Evolutionary conservation across 2,329 filamentous ascomycete species (phyloP), one percentile per base, ranked within the genome.

Genomic region (Harringtonia lauricola): DNA sequence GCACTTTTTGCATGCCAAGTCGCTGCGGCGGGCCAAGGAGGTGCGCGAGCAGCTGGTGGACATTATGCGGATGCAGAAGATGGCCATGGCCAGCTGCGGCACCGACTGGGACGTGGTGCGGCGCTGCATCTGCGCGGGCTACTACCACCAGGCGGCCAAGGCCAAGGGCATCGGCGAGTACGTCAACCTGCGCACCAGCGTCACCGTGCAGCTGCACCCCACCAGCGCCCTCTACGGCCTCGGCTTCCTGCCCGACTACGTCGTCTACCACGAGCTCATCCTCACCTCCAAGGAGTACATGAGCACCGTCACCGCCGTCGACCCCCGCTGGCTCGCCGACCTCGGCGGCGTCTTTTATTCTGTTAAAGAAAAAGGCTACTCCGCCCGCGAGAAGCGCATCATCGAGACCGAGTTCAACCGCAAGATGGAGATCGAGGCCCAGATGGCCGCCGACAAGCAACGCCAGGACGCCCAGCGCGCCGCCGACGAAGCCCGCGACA

Each of bases 201-300:
- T 98, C 3, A 89, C 85, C 2, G 86, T 98, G 43, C 88, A 95
- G 59, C 72, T 98, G 26, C 94, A 98, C 59, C 92, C 92, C 2
- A 98, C 92, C 0, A 89, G 82, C 50, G 87, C 92, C 2, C 74
- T 98, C 1, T 96, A 95, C 59, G 92, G 92, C 21, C 72, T 88
- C 1, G 92, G 92, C 4, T 94, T 95, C 62, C 76, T 95, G 21
- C 92, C 94, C 1, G 92, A 98, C 59, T 96, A 96, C 57, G 87
- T 98, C 42, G 81, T 98, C 35, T 98, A 98, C 64, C 92, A 98
- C 68, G 92, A 98, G 63, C 76, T 98, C 46, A 95, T 98, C 54
- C 77, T 98, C 48, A 98, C 92, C 0, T 86, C 82, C 45, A 95
- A 95, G 59, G 92, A 96, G 60, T 98, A 96, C 67, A 95, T 98